Evolutionary conservation across 2,329 filamentous ascomycete genomes (phyloP).

Genomic region (Cephalotrichum gorgonifer): DNA sequence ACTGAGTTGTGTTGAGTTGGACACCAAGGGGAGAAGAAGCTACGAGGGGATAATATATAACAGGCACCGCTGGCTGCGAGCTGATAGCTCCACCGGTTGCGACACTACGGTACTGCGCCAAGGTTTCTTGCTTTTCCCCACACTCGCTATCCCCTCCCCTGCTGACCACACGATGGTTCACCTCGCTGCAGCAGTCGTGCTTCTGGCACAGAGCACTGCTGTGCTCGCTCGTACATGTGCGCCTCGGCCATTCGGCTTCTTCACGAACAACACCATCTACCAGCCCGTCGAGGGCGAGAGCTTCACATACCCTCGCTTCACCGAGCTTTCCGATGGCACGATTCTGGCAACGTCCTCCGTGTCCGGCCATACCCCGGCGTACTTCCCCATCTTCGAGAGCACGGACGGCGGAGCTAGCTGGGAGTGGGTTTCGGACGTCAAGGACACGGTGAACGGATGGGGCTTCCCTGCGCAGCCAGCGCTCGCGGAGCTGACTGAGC

Average conservation of each 20-base stretch:
- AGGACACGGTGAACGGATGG: slow-evolving; percentile 53
- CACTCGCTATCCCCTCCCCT: too few species aligned
- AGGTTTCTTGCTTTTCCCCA: too few species aligned
- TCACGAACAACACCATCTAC: slow-evolving; percentile 4
- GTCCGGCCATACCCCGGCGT: neutral
- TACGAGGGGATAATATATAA: too few species aligned
- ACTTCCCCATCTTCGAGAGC: slow-evolving; percentile 39
- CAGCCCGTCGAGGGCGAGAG: neutral
- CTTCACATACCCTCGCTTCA: slow-evolving; percentile 1
- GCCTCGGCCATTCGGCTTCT: neutral
- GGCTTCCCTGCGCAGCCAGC: slow-evolving; percentile 61
- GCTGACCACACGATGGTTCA: neutral
- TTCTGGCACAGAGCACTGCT: neutral
- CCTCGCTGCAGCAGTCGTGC: neutral
- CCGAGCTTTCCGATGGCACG: slow-evolving; percentile 1
- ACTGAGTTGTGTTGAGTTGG: too few species aligned
- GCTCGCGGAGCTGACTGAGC: slow-evolving; percentile 51
- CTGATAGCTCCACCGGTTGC: too few species aligned
- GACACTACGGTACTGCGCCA: too few species aligned
- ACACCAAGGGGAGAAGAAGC: too few species aligned
- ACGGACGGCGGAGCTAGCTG: slow-evolving; percentile 46
- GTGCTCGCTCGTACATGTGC: neutral
- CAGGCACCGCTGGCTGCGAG: too few species aligned
- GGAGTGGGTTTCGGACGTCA: slow-evolving; percentile 50
- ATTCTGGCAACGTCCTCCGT: slow-evolving; percentile 1